These are phyloP conservation scores for Aspergillus fijiensis DNA, from an alignment of 2,329 filamentous ascomycete genomes.

Conservation along the genomic window DNA sequence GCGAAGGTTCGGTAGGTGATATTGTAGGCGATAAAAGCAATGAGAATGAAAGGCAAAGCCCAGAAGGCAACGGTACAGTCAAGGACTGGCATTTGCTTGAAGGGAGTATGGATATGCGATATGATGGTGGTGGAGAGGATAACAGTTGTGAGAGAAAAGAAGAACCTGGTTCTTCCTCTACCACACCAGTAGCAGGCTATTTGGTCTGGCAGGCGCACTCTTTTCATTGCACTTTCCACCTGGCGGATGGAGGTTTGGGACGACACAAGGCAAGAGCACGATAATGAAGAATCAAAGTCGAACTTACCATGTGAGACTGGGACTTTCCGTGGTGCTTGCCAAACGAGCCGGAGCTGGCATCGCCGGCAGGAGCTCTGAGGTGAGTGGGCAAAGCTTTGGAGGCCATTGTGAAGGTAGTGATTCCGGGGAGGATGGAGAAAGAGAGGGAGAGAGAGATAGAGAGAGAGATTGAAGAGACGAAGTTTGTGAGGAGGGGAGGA, in stretches of 20 bases:
- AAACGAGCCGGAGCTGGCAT: conserved; percentile 35
- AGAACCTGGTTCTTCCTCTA: neutral
- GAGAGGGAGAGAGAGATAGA: neutral
- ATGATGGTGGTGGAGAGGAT: neutral
- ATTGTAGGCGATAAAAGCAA: too few species aligned
- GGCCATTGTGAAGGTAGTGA: conserved; percentile 57
- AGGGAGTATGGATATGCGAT: neutral
- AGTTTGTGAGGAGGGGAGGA: neutral
- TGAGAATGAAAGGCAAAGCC: too few species aligned
- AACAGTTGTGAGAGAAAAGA: neutral
- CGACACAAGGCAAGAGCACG: neutral
- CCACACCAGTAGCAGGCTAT: neutral
- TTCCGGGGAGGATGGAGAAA: neutral
- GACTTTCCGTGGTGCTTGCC: conserved; percentile 56
- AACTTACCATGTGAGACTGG: conserved; percentile 57
- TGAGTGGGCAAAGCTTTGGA: conserved; percentile 78
- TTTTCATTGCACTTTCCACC: neutral
- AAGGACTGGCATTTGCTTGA: neutral
- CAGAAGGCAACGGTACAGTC: too few species aligned
- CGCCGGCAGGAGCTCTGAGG: conserved; percentile 64
- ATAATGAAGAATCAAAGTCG: neutral
- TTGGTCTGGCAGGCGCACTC: neutral
- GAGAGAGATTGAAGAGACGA: neutral
- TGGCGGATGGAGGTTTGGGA: neutral
- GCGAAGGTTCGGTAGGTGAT: too few species aligned